Percentiles rank a stretch among this genome's conserved stretches.
phyloP scores from a whole-genome alignment of 805 yeast species.

The Cyberlindnera lachancei region DNA sequence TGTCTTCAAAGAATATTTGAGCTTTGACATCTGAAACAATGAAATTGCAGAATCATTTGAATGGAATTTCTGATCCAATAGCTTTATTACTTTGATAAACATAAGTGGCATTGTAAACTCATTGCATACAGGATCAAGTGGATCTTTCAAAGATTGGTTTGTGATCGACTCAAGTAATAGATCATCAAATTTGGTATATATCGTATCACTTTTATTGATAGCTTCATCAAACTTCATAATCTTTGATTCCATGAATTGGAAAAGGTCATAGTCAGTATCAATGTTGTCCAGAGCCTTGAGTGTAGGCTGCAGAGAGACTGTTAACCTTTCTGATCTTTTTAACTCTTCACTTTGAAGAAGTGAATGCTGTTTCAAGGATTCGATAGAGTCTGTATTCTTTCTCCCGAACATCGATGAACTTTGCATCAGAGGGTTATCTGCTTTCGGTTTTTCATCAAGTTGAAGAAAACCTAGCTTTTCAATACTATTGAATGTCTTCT shows the following conservation, averaged over 20 bases:
- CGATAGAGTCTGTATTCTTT: no score
- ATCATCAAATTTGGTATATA: slow-evolving; percentile 1
- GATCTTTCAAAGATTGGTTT: slow-evolving; percentile 1
- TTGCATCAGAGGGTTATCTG: no score
- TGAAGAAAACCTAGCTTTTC: no score
- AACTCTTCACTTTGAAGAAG: slow-evolving; percentile 1
- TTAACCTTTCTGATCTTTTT: not conserved
- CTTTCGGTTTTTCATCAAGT: no score
- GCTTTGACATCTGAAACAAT: slow-evolving; percentile 28
- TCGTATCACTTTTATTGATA: not conserved
- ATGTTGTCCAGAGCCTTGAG: not conserved
- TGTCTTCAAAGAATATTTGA: slow-evolving; percentile 24
- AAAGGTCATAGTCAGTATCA: slow-evolving; percentile 5
- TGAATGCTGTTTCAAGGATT: not conserved
- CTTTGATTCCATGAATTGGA: slow-evolving; percentile 4
- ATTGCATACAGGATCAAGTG: slow-evolving; percentile 8
- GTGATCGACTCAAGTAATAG: slow-evolving; percentile 1
- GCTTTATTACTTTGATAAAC: slow-evolving; percentile 5
- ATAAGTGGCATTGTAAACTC: slow-evolving; percentile 12
- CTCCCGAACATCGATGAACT: no score
- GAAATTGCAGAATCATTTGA: slow-evolving; percentile 24
- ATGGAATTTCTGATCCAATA: slow-evolving; percentile 5
- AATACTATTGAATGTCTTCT: slow-evolving; percentile 1
- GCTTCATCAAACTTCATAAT: slow-evolving; percentile 2
- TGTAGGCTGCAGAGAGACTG: not conserved